These are phyloP conservation scores for Apiospora rasikravindrae DNA, from an alignment of 2,329 filamentous ascomycete genomes.

Conservation along the genomic window DNA sequence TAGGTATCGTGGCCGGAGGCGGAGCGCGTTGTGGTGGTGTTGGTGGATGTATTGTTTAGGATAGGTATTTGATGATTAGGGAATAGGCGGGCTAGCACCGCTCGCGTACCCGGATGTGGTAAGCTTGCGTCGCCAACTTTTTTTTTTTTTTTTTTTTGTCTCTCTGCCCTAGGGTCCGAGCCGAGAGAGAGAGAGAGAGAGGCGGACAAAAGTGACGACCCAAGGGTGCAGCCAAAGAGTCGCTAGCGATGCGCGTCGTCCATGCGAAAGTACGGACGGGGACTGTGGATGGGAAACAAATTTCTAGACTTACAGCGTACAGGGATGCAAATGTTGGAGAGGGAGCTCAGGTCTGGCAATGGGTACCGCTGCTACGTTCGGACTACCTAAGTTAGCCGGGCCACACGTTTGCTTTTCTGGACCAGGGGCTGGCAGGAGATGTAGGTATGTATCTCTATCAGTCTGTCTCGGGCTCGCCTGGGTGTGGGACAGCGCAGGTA, in stretches of 20 bases:
- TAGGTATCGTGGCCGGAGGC: slow-evolving; percentile 8
- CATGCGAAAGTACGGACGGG: background rate
- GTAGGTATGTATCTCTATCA: background rate
- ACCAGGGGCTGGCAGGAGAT: background rate
- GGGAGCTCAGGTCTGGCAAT: background rate
- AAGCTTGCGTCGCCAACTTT: slow-evolving; percentile 5
- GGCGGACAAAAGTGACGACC: background rate
- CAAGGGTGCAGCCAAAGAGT: background rate
- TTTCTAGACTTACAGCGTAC: slow-evolving; percentile 6
- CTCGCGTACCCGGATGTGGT: slow-evolving; percentile 15
- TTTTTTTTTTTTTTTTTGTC: background rate
- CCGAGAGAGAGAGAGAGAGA: background rate
- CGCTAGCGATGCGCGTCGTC: background rate
- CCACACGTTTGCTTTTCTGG: slow-evolving; percentile 6
- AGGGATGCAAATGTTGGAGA: slow-evolving; percentile 3
- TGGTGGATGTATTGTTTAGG: slow-evolving; percentile 11
- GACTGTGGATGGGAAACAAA: slow-evolving; percentile 1
- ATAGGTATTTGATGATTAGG: background rate
- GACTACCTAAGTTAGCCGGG: background rate
- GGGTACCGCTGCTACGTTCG: background rate
- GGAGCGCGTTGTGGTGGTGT: slow-evolving; percentile 7
- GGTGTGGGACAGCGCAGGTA: background rate
- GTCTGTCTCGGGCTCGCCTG: background rate
- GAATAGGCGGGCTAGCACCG: background rate
- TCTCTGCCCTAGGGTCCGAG: background rate